Evolutionary conservation across 2,329 filamentous ascomycete species (phyloP).

Genomic region (Epichloe typhina): DNA sequence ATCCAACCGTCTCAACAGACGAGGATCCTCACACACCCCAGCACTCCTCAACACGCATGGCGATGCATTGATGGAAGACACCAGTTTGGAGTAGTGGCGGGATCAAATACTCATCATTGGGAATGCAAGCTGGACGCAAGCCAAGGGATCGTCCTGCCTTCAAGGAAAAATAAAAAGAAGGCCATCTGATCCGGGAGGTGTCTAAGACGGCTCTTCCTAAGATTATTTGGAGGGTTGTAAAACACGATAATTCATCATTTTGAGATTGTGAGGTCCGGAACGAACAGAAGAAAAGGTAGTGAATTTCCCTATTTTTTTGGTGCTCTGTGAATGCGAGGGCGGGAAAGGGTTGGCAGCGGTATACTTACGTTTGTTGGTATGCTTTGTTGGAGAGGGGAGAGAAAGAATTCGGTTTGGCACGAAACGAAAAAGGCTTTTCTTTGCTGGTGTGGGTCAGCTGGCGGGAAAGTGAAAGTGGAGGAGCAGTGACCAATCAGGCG

Average conservation of each 20-base stretch:
- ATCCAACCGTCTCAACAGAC: constrained; percentile 14
- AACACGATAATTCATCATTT: constrained; percentile 28
- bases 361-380: neutral
- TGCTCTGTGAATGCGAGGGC: no score
- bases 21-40: constrained; percentile 9
- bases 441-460: neutral
- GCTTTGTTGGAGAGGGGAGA: neutral
- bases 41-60: constrained; percentile 18
- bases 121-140: constrained; percentile 4
- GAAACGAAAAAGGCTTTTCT: neutral
- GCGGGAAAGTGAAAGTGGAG: neutral
- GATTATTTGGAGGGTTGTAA: constrained; percentile 23
- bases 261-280: constrained; percentile 4
- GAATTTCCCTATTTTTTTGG: neutral
- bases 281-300: neutral
- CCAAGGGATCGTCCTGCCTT: constrained; percentile 8
- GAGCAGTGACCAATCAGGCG: neutral
- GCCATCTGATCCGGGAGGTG: constrained; percentile 14
- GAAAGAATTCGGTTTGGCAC: neutral
- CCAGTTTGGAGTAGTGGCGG: constrained; percentile 8
- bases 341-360: neutral
- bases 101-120: constrained; percentile 7
- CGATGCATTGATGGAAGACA: constrained; percentile 17
- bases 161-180: constrained; percentile 1
- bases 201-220: constrained; percentile 37